Evolutionary conservation across 106 monocot species (phyloP), one percentile per base, ranked within the genome.

Genomic region (Apostasia shenzhenica): DNA sequence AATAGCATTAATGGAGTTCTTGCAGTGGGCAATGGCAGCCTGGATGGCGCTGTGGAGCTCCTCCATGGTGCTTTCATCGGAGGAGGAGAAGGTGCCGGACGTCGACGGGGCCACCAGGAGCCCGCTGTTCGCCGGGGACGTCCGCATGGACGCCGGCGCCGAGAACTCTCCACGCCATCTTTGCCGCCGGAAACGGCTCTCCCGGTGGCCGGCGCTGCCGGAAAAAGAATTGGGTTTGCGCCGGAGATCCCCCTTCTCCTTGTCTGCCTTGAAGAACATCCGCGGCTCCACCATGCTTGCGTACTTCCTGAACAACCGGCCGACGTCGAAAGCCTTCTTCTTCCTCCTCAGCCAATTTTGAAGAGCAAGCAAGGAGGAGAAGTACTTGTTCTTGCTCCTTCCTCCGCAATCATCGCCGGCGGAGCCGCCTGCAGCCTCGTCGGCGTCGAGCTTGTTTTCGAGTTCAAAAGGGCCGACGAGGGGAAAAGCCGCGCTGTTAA

Each of bases 31-130:
- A 56, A 95, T 92, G 70, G 95, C 95, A 0, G 86, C 95, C 77
- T 92, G 86, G 61, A 95, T 89, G 6, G 88, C 95, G 59, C 70
- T 92, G 52, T 88, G 91, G 38, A 97, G 86, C 84, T 97, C 95
- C 63, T 97, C 95, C 95, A 90, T 94, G 42, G 90, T 78, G 82
- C 94, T 94, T 74, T 90, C 82, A 26, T 84, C 75, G 5, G 86
- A 82, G 11, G 91, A 82, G 0, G 79, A 72, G 8, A 60, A 59
- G 3, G 57, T 58, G 41, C 67, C 42, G 50, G 79, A 57, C 11
- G 86, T 68, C 0, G 80, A 66, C 4, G 80, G 75, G 13, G 62
- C 62, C 1, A 83, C 62, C 11, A 93, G 85, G 14, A 74, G 76
- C 4, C 95, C 91, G 61, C 91, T 95, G 71, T 86, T 91, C 10